Base-by-base conservation (phyloP, 257 asterid species). In the Solanum medicagineum region DNA sequence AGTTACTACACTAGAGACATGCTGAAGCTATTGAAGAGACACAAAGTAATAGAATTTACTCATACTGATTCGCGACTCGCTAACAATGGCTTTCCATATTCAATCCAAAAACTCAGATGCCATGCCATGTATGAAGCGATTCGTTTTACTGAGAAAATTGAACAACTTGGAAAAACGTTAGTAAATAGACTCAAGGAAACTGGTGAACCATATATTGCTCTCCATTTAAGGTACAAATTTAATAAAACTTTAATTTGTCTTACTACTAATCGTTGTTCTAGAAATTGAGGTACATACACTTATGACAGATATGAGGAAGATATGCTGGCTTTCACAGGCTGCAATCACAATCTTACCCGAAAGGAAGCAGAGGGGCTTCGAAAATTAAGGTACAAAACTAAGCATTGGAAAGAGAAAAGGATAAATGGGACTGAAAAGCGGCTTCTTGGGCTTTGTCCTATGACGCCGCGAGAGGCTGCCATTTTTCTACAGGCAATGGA, bases 271-370 rank as follows among this genome's bases (percentile, higher is more conserved):
- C 40, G 7, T 79, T 45, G 14, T 79, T 53, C 10, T 26, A 53
- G 47, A 53, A 29, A 66, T 66, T 29, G 16, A 77, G 63, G 51
- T 53, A 5, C 83, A 45, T 45, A 70, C 20, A 26, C 16, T 81
- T 60, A 85, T 75, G 32, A 57, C 81, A 89, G 92, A 77, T 90
- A 90, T 65, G 92, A 88, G 65, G 87, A 87, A 87, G 92, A 90
- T 85, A 88, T 90, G 92, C 89, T 90, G n/a, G 90, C 91, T 75
- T 90, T 90, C 87, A 90, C 92, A 6, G 92, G 92, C 42, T 90
- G 92, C 85, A 86, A 84, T 81, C 88, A 90, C 87, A 88, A 87
- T 73, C 92, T 90, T 15, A 88, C 88, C 24, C 56, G 19, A 54
- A 57, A 20, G 55, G 88, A 90, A 65, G 63, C 87, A 10, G 81